Evolutionary conservation across 2,329 filamentous ascomycete genomes (phyloP).

Genomic region (Botryotinia convoluta): DNA sequence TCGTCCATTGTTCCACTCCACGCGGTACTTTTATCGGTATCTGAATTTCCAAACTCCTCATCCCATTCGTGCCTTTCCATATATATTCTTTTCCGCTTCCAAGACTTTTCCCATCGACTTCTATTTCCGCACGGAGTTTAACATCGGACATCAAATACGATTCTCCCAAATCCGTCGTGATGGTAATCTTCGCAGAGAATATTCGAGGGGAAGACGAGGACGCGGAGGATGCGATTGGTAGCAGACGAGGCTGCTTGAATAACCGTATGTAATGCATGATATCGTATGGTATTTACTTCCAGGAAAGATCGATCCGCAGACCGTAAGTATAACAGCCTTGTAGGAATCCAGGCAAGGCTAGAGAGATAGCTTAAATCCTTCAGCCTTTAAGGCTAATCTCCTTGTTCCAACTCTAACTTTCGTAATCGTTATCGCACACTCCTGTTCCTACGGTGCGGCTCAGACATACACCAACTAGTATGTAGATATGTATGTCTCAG

Average conservation of each 20-base stretch:
- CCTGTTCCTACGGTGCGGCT: background rate
- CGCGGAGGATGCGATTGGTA: constrained; percentile 35
- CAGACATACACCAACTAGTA: background rate
- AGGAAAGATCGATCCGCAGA: background rate
- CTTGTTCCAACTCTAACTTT: background rate
- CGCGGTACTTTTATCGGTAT: constrained; percentile 19
- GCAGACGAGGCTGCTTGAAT: constrained; percentile 57
- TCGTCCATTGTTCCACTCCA: constrained; percentile 5
- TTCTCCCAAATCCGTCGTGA: constrained; percentile 65
- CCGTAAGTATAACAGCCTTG: background rate
- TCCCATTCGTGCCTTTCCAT: constrained; percentile 34
- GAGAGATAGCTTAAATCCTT: background rate
- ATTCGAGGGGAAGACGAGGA: background rate
- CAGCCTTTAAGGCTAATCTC: constrained; percentile 8
- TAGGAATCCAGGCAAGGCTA: constrained; percentile 3
- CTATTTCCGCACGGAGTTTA: constrained; percentile 25
- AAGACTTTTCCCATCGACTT: constrained; percentile 17
- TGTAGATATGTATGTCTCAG: constrained; percentile 11
- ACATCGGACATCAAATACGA: constrained; percentile 37
- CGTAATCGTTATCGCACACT: constrained; percentile 7
- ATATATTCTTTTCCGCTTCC: constrained; percentile 21
- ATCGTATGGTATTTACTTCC: background rate
- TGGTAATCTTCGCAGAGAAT: constrained; percentile 53
- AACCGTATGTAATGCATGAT: constrained; percentile 64
- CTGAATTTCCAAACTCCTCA: constrained; percentile 29